phyloP scores from a whole-genome alignment of 2,329 filamentous ascomycete genomes.

The Fusarium vanettenii region DNA sequence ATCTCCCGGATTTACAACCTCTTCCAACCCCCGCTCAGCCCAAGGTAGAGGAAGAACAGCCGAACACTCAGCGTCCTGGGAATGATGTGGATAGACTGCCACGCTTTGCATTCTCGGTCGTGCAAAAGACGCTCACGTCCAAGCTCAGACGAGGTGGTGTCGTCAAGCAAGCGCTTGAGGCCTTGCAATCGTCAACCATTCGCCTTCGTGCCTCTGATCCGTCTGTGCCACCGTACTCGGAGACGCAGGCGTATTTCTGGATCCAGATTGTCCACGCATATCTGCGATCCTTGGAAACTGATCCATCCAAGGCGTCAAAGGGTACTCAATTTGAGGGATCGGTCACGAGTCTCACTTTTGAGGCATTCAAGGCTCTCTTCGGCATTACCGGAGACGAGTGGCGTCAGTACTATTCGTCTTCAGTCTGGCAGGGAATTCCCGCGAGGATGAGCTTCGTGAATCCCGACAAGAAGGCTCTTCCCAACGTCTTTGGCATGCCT shows the following conservation, averaged over 20 bases:
- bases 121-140: slow-evolving; percentile 39
- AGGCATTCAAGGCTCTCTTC: slow-evolving; percentile 39
- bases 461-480: slow-evolving; percentile 44
- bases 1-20: slow-evolving; percentile 46
- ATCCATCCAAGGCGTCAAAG: background rate
- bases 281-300: slow-evolving; percentile 21
- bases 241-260: slow-evolving; percentile 50
- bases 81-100: slow-evolving; percentile 38
- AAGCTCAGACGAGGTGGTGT: slow-evolving; percentile 38
- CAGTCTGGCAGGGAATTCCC: slow-evolving; percentile 41
- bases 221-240: slow-evolving; percentile 43
- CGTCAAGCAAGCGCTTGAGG: slow-evolving; percentile 41
- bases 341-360: slow-evolving; percentile 19
- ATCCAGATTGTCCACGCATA: slow-evolving; percentile 42
- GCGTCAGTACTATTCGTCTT: slow-evolving; percentile 41
- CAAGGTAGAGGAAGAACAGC: background rate
- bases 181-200: slow-evolving; percentile 41
- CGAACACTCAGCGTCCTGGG: background rate
- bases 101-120: slow-evolving; percentile 46
- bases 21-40: slow-evolving; percentile 36
- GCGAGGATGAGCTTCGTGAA: slow-evolving; percentile 43
- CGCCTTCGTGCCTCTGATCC: slow-evolving; percentile 28
- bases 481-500: slow-evolving; percentile 38
- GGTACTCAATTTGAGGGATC: background rate
- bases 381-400: slow-evolving; percentile 41